Evolutionary conservation across 2,329 filamentous ascomycete genomes (phyloP), one percentile per base, ranked within the genome.

Genomic region (Venturia effusa): DNA sequence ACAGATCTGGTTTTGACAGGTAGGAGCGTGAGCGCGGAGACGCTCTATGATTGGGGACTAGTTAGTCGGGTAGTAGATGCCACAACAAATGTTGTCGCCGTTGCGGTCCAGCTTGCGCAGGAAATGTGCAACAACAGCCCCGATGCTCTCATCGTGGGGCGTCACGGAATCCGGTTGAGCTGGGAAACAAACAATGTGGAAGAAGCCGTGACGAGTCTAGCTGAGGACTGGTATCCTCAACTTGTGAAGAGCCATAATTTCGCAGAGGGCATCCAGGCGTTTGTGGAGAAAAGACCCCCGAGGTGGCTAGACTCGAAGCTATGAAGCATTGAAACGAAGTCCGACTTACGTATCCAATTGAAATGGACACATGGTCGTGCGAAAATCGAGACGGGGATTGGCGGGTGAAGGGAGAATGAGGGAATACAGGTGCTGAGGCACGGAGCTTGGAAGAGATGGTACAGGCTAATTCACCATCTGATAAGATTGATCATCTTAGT

Each of bases 211-310:
- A 89, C 85, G 41, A 77, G 77, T 66, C 71, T 83, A 64, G 78
- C 80, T 19, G 79, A 84, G 63, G 81, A 80, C 1, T 82, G 86
- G 78, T 87, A 83, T 69, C 77, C 77, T 63, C 78, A 78, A 65
- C 79, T 92, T 64, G 79, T 86, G 66, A 80, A 78, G 1, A 88
- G 84, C 0, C 86, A 88, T 68, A 93, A 93, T 74, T 85, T 90
- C 75, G 83, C 81, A 64, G 89, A 92, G 75, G 90, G 89, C 0
- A 78, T 92, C 24, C 78, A 73, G 74, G 89, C 88, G 66, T 93
- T 93, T 77, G 86, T 89, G 22, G 88, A 92, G 80, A 90, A 86
- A 80, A 80, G 88, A 70, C 81, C 83, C 75, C 84, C 88, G 1
- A 78, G 78, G 43, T 92, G 88, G 88, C 82, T 78, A 69, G 78